Conservation (phyloP, 305 asterid species). For the Fraxinus sp. region DNA sequence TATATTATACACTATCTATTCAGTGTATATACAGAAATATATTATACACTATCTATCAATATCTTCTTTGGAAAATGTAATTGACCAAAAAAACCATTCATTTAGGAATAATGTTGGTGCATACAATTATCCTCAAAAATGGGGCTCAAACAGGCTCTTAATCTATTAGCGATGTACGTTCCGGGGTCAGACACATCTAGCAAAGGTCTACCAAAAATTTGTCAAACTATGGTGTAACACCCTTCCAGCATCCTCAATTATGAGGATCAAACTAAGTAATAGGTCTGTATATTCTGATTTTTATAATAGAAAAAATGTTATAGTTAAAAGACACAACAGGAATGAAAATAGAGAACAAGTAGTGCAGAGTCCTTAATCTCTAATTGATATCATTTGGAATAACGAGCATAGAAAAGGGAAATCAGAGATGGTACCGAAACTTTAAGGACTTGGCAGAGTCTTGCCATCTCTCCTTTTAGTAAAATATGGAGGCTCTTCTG, state of each 20-base stretch:
- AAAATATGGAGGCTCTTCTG: slow-evolving; percentile 47
- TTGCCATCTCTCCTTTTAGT: slow-evolving; percentile 55
- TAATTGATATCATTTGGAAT: background rate
- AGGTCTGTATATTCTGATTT: background rate
- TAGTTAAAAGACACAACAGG: background rate
- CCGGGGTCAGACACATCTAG: background rate
- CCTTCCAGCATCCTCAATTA: background rate
- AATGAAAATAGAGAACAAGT: background rate
- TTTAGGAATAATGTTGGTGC: background rate
- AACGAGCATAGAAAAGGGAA: background rate
- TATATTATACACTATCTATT: too few species aligned
- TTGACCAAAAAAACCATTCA: background rate
- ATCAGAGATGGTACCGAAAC: slow-evolving; percentile 58
- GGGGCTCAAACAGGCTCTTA: background rate
- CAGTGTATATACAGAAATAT: too few species aligned
- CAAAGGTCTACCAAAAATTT: background rate
- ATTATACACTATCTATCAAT: background rate
- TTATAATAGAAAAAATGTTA: background rate
- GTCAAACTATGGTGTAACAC: background rate
- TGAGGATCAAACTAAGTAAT: background rate
- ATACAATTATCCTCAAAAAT: background rate
- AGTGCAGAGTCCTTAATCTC: background rate
- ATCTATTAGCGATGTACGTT: background rate
- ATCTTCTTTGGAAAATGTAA: background rate
- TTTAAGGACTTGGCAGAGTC: slow-evolving; percentile 60